Evolutionary conservation across 2,329 filamentous ascomycete species (phyloP), one percentile per base, ranked within the genome.

Genomic region (Zasmidium angulare): DNA sequence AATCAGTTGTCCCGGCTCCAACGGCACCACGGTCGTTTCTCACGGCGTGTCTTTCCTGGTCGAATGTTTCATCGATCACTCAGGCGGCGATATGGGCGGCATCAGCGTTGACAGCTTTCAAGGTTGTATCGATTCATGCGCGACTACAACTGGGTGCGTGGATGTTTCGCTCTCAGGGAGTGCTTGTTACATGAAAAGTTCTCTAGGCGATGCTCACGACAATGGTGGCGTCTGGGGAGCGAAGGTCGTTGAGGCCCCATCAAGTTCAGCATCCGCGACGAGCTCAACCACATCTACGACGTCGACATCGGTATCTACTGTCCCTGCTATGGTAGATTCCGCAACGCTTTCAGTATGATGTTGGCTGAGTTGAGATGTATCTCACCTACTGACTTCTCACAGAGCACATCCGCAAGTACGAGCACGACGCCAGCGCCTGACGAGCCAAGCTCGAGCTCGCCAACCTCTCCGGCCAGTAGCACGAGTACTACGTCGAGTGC

Each of bases 31-130:
- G 1, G 65, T 69, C 52, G 63, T 58, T 4, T 62, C 59, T 23
- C 20, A 55, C 50, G 24, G 46, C n/a, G n/a, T 46, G n/a, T 10
- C 22, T 21, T 31, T 56, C 53, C 36, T 50, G 20, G 19, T 48
- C 26, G 51, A 53, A 36, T 72, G 70, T 55, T 67, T 65, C 26
- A 66, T 68, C 11, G 70, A 72, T 46, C 65, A 71, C 50, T 51
- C 63, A 9, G 70, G 62, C 2, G 70, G 69, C 29, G 69, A 72
- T 55, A 66, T 71, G 61, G 49, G 53, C 6, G 58, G 40, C 17
- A 55, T 62, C 2, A 62, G 55, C 23, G 66, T 65, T n/a, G 40
- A 36, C 20, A 66, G 47, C 53, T 60, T 69, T 23, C 58, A 61
- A 21, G 55, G 56, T 2, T 71, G 69, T 46, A 65, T 71, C 47